These are phyloP conservation scores for Russula sp. DNA, from an alignment of 768 basidiomycete species.

Conservation along the genomic window DNA sequence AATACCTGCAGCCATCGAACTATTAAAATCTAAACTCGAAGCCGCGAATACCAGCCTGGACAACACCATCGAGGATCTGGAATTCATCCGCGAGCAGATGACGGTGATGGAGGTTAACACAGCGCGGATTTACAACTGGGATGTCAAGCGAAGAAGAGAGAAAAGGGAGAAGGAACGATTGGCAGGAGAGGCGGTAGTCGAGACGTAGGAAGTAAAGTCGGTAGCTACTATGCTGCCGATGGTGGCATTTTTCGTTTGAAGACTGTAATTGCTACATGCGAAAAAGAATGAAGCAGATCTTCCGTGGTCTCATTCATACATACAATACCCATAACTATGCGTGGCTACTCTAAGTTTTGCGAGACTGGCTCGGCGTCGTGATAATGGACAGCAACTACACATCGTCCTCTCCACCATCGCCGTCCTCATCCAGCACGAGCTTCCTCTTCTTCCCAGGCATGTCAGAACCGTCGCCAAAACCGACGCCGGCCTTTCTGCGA, in stretches of 20 bases:
- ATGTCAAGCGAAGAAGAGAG: constrained; percentile 77
- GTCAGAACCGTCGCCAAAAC: constrained; percentile 60
- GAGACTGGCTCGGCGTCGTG: background rate
- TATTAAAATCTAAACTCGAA: constrained; percentile 69
- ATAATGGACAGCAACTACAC: background rate
- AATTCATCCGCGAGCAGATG: constrained; percentile 89
- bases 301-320: background rate
- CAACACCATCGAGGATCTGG: constrained; percentile 79
- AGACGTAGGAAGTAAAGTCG: background rate
- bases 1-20: constrained; percentile 63
- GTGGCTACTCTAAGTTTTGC: background rate
- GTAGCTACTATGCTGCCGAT: background rate
- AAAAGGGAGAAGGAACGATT: constrained; percentile 13
- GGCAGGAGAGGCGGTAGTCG: background rate
- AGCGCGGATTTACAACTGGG: constrained; percentile 94
- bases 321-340: background rate
- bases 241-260: background rate
- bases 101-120: constrained; percentile 97
- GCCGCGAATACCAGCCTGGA: constrained; percentile 60
- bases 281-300: background rate
- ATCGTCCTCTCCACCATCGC: constrained; percentile 32
- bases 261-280: background rate
- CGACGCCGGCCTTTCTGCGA: constrained; percentile 74
- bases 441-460: constrained; percentile 76
- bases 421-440: constrained; percentile 46